Percentiles rank a stretch among this genome's conserved stretches.
phyloP scores from a whole-genome alignment of 1,284 basidiomycete genomes.

The Apiotrichum domesticum region DNA sequence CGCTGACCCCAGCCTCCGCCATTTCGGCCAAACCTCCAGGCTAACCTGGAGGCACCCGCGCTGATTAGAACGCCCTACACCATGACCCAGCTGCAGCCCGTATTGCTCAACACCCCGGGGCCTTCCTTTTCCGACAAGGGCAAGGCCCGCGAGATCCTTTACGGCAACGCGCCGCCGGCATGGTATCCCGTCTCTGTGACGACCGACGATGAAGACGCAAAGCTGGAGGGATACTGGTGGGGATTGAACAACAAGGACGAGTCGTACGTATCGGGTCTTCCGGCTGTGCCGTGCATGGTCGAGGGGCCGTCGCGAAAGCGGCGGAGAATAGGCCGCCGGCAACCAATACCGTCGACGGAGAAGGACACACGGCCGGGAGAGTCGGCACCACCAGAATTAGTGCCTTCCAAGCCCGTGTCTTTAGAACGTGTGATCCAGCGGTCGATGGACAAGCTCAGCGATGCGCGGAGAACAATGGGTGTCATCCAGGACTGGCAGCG shows the following conservation, averaged over 20 bases:
- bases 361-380: slow-evolving; percentile 2
- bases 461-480: slow-evolving; percentile 26
- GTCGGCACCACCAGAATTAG: slow-evolving; percentile 16
- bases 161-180: slow-evolving; percentile 26
- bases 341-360: slow-evolving; percentile 1
- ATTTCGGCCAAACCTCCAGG: slow-evolving; percentile 38
- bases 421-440: slow-evolving; percentile 30
- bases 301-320: slow-evolving; percentile 11
- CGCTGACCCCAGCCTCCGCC: slow-evolving; percentile 25
- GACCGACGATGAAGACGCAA: slow-evolving; percentile 33
- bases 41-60: slow-evolving; percentile 52
- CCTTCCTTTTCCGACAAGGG: slow-evolving; percentile 40
- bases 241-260: slow-evolving; percentile 34
- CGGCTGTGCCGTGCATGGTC: slow-evolving; percentile 35
- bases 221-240: slow-evolving; percentile 43
- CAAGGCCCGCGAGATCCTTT: slow-evolving; percentile 37
- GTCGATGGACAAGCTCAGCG: slow-evolving; percentile 30
- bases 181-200: slow-evolving; percentile 31
- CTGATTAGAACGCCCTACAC: slow-evolving; percentile 68
- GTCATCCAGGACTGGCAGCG: slow-evolving; percentile 37
- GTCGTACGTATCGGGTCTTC: slow-evolving; percentile 32
- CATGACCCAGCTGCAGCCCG: slow-evolving; percentile 53
- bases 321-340: slow-evolving; percentile 6
- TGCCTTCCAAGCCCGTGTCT: slow-evolving; percentile 24
- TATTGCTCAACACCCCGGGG: slow-evolving; percentile 29